Percentiles rank a stretch among this genome's conserved stretches.
These are phyloP conservation scores for Phytopythium kandeliae DNA, from an alignment of 352 stramenopile genomes.

Conservation along the genomic window DNA sequence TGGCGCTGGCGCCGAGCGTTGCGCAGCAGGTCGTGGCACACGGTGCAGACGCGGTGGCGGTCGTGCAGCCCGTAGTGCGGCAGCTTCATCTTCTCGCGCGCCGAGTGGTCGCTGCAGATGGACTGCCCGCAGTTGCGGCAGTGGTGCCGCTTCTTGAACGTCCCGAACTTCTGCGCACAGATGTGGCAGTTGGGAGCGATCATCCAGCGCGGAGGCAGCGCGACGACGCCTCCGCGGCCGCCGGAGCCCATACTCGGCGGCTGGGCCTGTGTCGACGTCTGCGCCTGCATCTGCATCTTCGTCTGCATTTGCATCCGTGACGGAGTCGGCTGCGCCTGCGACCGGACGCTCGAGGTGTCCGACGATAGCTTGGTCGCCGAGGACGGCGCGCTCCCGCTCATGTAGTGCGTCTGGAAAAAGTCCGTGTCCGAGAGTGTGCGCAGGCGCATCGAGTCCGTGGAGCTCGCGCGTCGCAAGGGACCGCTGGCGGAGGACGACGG, in stretches of 20 bases:
- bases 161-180: slow-evolving; percentile 73
- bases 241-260: slow-evolving; percentile 11
- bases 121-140: slow-evolving; percentile 85
- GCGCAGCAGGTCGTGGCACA: slow-evolving; percentile 72
- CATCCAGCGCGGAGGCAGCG: slow-evolving; percentile 76
- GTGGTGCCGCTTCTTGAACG: slow-evolving; percentile 84
- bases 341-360: slow-evolving; percentile 15
- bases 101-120: slow-evolving; percentile 82
- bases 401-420: slow-evolving; percentile 38
- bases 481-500: neutral
- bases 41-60: slow-evolving; percentile 75
- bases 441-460: slow-evolving; percentile 41
- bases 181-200: slow-evolving; percentile 83
- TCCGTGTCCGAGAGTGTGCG: slow-evolving; percentile 67
- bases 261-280: no score
- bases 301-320: no score
- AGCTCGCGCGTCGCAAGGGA: slow-evolving; percentile 21
- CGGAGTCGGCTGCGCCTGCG: slow-evolving; percentile 24
- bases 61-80: slow-evolving; percentile 78
- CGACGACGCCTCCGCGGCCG: slow-evolving; percentile 31
- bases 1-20: slow-evolving; percentile 34
- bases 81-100: slow-evolving; percentile 72
- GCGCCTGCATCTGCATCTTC: no score
- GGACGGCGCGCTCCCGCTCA: slow-evolving; percentile 16
- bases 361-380: slow-evolving; percentile 4